phyloP scores from a whole-genome alignment of 148 eudicot species.

The Vaccinium myrtillus region DNA sequence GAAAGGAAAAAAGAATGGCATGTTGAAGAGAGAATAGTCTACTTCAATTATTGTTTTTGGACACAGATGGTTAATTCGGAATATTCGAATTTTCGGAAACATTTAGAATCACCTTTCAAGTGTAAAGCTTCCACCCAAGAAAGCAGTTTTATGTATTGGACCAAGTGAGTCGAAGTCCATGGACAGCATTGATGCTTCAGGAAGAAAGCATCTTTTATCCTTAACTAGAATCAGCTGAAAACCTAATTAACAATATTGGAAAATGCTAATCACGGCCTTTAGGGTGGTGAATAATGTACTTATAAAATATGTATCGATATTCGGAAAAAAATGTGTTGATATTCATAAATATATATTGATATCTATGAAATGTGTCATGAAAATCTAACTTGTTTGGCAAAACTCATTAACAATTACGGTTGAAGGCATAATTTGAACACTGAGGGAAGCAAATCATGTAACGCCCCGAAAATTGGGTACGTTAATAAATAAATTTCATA shows the following conservation, averaged over 20 bases:
- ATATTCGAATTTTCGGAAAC: background rate
- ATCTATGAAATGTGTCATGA: no score
- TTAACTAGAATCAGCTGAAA: background rate
- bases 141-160: slow-evolving; percentile 4
- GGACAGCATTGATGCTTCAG: background rate
- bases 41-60: background rate
- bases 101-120: background rate
- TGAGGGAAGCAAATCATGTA: background rate
- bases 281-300: no score
- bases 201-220: background rate
- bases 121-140: background rate
- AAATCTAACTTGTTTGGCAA: no score
- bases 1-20: background rate
- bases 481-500: no score
- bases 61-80: background rate
- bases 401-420: background rate
- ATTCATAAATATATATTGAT: no score
- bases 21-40: background rate
- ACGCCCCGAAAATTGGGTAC: no score
- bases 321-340: no score
- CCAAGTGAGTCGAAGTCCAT: background rate
- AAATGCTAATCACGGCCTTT: no score
- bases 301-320: no score
- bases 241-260: no score
- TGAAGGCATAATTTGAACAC: background rate